Conservation (phyloP, 78 protist species). For the Planoprotostelium fungivorum region DNA sequence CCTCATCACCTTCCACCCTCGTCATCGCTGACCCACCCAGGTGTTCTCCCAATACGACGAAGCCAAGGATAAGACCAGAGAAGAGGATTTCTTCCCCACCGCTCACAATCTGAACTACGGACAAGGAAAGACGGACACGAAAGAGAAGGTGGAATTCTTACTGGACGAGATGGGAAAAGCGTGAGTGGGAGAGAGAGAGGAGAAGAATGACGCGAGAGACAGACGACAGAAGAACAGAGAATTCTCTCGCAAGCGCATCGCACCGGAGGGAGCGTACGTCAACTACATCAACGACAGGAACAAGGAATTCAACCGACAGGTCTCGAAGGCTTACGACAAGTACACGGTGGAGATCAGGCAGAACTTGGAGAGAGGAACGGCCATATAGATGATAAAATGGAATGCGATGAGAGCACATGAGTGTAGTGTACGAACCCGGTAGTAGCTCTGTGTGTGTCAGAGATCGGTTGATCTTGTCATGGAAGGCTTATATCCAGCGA, state of each 20-base stretch:
- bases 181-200: background rate
- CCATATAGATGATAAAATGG: conserved; percentile 13
- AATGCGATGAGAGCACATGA: too few species aligned
- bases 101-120: background rate
- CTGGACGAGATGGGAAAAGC: background rate
- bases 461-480: too few species aligned
- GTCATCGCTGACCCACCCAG: background rate
- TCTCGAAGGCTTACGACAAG: conserved; percentile 58
- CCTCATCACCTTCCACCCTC: background rate
- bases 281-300: conserved; percentile 80
- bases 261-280: conserved; percentile 59
- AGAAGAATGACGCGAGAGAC: too few species aligned
- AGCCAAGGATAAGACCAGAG: background rate
- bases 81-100: background rate
- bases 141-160: background rate
- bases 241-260: conserved; percentile 39
- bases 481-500: too few species aligned
- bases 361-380: conserved; percentile 87
- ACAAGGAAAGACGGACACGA: background rate
- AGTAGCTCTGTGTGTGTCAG: too few species aligned
- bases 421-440: too few species aligned
- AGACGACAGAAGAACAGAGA: background rate
- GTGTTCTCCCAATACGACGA: background rate
- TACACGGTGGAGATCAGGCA: conserved; percentile 74
- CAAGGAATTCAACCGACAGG: conserved; percentile 62